Conservation (phyloP, 768 basidiomycete genomes). For the Trametes meyenii region DNA sequence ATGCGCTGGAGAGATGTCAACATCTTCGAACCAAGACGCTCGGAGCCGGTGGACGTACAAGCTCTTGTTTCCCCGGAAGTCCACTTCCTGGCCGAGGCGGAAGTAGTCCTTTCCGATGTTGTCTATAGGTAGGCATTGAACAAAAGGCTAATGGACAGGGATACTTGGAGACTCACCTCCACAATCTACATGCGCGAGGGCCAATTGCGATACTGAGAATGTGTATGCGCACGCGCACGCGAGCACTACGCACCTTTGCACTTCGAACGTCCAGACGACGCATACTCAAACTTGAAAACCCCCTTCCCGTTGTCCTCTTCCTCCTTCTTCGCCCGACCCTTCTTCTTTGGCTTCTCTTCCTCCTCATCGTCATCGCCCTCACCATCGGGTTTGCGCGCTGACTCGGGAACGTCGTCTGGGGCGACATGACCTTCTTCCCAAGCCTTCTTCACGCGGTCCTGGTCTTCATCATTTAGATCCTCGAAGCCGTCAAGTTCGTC, state of each 20-base stretch:
- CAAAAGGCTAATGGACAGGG: background rate
- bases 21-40: background rate
- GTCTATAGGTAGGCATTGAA: constrained; percentile 20
- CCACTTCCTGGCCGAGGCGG: constrained; percentile 44
- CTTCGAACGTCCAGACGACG: constrained; percentile 34
- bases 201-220: background rate
- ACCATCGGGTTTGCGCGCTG: constrained; percentile 60
- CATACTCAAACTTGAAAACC: constrained; percentile 37
- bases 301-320: constrained; percentile 33
- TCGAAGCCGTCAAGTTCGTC: constrained; percentile 88
- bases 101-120: constrained; percentile 46
- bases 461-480: constrained; percentile 66
- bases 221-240: no score
- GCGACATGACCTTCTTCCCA: constrained; percentile 80
- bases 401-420: constrained; percentile 80
- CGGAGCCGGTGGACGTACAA: constrained; percentile 30
- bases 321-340: constrained; percentile 30
- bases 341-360: constrained; percentile 38
- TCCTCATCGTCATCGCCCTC: constrained; percentile 45
- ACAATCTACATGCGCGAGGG: constrained; percentile 15
- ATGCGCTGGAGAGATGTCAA: constrained; percentile 32
- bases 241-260: constrained; percentile 34
- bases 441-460: constrained; percentile 70
- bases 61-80: constrained; percentile 40
- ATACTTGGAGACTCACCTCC: constrained; percentile 8